Base-by-base conservation (phyloP, 129 eudicot genomes). In the Lactuca saligna region DNA sequence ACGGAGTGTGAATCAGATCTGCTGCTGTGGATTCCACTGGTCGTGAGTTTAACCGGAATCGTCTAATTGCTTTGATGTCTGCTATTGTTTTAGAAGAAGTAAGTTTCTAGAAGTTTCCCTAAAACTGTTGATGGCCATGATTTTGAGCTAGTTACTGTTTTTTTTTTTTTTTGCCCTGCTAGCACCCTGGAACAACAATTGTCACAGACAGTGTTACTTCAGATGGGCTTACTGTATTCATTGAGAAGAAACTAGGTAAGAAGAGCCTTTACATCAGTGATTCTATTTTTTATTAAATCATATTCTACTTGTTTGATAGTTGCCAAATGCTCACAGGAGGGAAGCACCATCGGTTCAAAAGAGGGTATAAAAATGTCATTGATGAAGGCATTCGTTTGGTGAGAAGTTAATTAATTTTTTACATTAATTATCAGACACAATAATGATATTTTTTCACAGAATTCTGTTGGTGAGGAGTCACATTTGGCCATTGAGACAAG, bases 201-300 rank as follows among this genome's bases (percentile, higher is more conserved):
- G 95, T 93, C 63, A 93, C 97, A 0, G 99, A 93, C 70, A 93
- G 99, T 85, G 97, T 93, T 75, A 93, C 99, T 65, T 93, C 99
- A 13, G 99, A 93, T 65, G 97, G 97, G 69, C 82, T 91, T 66
- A 91, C 97, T 7, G 61, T 81, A 81, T 87, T 89, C 81, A 93
- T 93, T 49, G 97, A 87, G 70, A 87, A 89, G 63, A 89, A 93
- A 80, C 82, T 93, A 57, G 97, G 99, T 89, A 75, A 82, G 82
- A 50, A 29, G 35, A 49, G 15, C 44, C 55, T 66, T 64, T 66
- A 32, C 38, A 51, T 32, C 34, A 34, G 48, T 39, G 8, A 39
- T 39, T 42, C 3, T 42, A 46, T 46, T 46, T 46, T 46, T 46
- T 11, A 11, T 42, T 42, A 6, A 10, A 46, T 39, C 7, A 4